A percentile compares a stretch with the other conserved stretches of the same genome.
phyloP scores from a whole-genome alignment of 768 basidiomycete species.

The Suillus americanus region DNA sequence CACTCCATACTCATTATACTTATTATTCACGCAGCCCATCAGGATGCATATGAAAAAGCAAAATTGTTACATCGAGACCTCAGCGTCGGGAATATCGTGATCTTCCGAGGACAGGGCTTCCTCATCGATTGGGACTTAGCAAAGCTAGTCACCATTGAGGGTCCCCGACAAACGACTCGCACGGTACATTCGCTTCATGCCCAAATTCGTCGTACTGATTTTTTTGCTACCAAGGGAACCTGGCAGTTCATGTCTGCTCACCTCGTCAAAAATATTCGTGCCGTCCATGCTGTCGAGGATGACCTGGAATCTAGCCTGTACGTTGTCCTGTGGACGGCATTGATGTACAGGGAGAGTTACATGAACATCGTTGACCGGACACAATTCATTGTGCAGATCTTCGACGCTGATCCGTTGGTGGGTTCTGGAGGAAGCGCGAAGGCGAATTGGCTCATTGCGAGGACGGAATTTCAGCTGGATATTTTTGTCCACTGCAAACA shows the following conservation, averaged over 20 bases:
- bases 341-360: background rate
- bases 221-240: background rate
- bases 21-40: constrained; percentile 1
- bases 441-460: background rate
- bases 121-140: constrained; percentile 10
- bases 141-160: background rate
- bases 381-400: background rate
- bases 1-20: background rate
- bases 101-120: background rate
- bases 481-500: background rate
- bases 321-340: background rate
- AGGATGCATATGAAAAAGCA: background rate
- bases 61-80: constrained; percentile 6
- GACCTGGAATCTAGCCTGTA: constrained; percentile 1
- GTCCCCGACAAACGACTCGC: background rate
- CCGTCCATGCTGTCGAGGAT: background rate
- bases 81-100: constrained; percentile 5
- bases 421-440: background rate
- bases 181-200: background rate
- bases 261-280: background rate
- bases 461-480: background rate
- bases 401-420: background rate
- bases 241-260: constrained; percentile 1
- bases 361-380: background rate
- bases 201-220: background rate